phyloP scores from a whole-genome alignment of 2,329 filamentous ascomycete species.

The Teratosphaeria destructans region DNA sequence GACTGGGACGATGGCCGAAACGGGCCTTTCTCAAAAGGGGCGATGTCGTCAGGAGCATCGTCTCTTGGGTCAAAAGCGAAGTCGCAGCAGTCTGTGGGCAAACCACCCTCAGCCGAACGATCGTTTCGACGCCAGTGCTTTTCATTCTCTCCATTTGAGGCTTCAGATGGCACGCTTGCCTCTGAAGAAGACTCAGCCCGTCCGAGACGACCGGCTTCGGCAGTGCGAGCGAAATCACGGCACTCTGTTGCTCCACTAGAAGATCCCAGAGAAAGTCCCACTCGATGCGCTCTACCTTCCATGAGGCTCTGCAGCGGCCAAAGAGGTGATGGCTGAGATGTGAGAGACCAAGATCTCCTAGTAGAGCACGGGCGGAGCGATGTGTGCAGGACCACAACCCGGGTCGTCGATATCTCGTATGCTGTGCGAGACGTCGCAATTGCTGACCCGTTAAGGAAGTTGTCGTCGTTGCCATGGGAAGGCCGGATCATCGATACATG shows the following conservation, averaged over 20 bases:
- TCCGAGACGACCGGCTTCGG: not conserved
- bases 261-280: not conserved
- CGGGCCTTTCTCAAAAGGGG: not conserved
- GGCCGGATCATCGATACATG: too few relatives aligned
- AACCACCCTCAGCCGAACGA: not conserved
- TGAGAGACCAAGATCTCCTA: too few relatives aligned
- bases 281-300: too few relatives aligned
- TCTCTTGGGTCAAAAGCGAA: not conserved
- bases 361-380: too few relatives aligned
- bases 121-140: not conserved
- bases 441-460: too few relatives aligned
- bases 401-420: too few relatives aligned
- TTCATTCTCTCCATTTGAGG: not conserved
- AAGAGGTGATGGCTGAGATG: too few relatives aligned
- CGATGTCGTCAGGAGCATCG: not conserved
- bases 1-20: not conserved
- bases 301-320: too few relatives aligned
- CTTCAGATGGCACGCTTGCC: not conserved
- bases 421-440: too few relatives aligned
- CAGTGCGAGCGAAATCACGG: not conserved
- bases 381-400: too few relatives aligned
- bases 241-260: not conserved
- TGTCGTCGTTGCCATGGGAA: too few relatives aligned
- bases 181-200: not conserved
- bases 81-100: not conserved